Base-by-base conservation (phyloP, 805 yeast species). In the Sugiyamaella marilandica region DNA sequence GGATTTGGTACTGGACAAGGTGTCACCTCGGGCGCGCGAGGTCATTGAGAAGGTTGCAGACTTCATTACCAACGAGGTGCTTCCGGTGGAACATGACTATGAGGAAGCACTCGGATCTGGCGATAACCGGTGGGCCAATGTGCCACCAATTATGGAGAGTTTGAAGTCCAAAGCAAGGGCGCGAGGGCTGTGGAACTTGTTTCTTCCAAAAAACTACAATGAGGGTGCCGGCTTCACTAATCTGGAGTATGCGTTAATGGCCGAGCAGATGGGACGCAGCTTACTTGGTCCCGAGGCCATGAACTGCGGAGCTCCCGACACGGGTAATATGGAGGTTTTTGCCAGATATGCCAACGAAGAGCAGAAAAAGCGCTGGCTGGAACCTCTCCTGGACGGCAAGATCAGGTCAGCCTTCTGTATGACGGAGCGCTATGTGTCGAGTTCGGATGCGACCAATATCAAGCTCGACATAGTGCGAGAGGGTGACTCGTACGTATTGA, bases 181-280 rank as follows among this genome's bases (percentile, higher is more conserved):
- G 46, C 67, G 74, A 53, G 84, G 84, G 0, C 69, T 82, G 14
- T 82, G 85, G 85, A 82, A 82, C 64, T 64, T 82, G 71, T 82
- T 82, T 57, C 65, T 80, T 58, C 75, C 80, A 34, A 70, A 72
- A 43, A 63, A 74, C 62, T 62, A 79, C 74, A 58, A 62, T 13
- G 75, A 79, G 54, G 81, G 83, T 29, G 80, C 84, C 2, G 84
- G 83, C 5, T 81, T 63, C 65, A 71, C 84, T 46, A 82, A 82
- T 63, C 65, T 82, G 57, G 87, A 82, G 61, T 82, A 82, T 60
- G 87, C 83, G 0, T 64, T 82, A 50, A 80, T 82, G 85, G 84
- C 84, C 1, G 78, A 76, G 62, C 78, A 79, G 62, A 70, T 82
- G 62, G 87, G 87, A 11, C 70, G 79, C 48, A 72, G 81, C 2